A percentile compares a stretch with the other conserved stretches of the same genome.
Conservation (phyloP, 2,329 filamentous ascomycete genomes). For the Tolypocladium tundrense region DNA sequence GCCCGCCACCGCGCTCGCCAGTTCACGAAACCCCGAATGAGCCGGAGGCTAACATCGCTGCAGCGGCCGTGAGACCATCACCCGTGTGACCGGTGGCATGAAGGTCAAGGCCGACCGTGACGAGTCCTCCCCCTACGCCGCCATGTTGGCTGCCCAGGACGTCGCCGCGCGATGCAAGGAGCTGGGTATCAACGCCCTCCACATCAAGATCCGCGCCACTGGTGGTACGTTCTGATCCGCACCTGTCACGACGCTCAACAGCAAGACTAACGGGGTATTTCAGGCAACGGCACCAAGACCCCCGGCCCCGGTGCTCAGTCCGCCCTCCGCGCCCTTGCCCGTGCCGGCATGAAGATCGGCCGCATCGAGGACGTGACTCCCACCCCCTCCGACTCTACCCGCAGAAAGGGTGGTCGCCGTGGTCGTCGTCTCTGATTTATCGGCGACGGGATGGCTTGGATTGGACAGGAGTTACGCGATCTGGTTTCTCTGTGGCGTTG, state of each 20-base stretch:
- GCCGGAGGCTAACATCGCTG: constrained; percentile 16
- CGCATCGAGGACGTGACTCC: constrained; percentile 99
- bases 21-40: neutral
- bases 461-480: constrained; percentile 29
- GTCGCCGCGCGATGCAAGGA: constrained; percentile 78
- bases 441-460: constrained; percentile 14
- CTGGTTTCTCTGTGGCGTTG: constrained; percentile 51
- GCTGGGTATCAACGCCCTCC: constrained; percentile 75
- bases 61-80: constrained; percentile 99
- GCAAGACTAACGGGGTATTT: neutral
- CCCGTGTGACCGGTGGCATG: constrained; percentile 99
- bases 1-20: neutral
- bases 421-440: constrained; percentile 92
- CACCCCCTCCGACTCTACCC: constrained; percentile 97
- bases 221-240: constrained; percentile 56
- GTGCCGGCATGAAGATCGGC: constrained; percentile 99
- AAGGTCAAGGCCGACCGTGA: constrained; percentile 99
- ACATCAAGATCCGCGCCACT: constrained; percentile 99
- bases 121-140: constrained; percentile 98
- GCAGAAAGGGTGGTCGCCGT: constrained; percentile 99
- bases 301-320: constrained; percentile 98
- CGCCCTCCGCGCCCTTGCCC: constrained; percentile 94
- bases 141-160: constrained; percentile 99
- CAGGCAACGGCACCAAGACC: constrained; percentile 99
- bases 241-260: neutral